Percentiles rank a stretch among this genome's conserved stretches.
These are phyloP conservation scores for Botrytis fragariae DNA, from an alignment of 2,329 filamentous ascomycete genomes.

Conservation along the genomic window DNA sequence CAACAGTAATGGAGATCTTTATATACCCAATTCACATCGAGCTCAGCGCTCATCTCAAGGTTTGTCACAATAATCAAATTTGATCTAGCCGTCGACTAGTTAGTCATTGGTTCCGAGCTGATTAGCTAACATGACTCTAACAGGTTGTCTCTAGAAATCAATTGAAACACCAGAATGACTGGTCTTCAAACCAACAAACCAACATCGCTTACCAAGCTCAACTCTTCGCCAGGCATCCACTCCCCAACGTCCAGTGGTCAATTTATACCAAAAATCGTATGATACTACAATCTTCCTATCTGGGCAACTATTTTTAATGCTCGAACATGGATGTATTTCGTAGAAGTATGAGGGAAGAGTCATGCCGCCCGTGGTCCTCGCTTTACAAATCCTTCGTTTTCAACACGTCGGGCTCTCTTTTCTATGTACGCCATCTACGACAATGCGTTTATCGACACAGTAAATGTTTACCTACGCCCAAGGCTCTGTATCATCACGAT, in stretches of 20 bases:
- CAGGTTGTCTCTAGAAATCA: not conserved
- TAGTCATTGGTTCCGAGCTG: no score
- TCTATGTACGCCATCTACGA: not conserved
- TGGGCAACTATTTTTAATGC: not conserved
- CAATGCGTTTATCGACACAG: not conserved
- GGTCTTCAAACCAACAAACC: not conserved
- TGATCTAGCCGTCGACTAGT: not conserved
- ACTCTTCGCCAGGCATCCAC: not conserved
- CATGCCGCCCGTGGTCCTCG: not conserved
- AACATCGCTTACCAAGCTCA: not conserved
- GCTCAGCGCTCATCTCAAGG: not conserved
- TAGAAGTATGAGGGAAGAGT: not conserved
- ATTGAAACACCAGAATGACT: no score
- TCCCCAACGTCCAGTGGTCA: not conserved
- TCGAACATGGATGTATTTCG: not conserved
- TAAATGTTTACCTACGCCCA: not conserved
- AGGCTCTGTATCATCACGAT: not conserved
- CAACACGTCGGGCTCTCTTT: not conserved
- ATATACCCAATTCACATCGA: not conserved
- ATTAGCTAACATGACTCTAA: not conserved
- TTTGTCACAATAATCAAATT: not conserved
- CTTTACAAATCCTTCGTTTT: not conserved
- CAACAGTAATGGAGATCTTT: not conserved
- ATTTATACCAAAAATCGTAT: not conserved
- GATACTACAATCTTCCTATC: not conserved